Conservation (phyloP, 306 rosid genomes). For the Calophaca sinica region DNA sequence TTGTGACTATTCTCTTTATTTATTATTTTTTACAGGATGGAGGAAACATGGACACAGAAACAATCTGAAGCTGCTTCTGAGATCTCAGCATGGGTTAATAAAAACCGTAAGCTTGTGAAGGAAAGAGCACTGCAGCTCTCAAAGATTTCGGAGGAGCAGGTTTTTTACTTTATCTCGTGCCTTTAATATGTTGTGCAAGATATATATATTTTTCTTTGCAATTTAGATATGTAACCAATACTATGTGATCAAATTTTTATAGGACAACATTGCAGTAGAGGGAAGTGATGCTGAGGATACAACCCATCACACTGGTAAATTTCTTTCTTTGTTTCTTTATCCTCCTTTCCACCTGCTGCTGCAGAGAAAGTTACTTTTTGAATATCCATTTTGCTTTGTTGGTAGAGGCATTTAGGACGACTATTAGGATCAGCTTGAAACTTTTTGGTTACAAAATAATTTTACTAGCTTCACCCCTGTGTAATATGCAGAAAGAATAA, state of each 20-base stretch:
- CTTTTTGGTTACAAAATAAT: neutral
- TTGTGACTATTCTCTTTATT: neutral
- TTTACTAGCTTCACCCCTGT: neutral
- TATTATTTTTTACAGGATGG: slow-evolving; percentile 60
- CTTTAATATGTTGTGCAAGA: slow-evolving; percentile 14
- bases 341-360: neutral
- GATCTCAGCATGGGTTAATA: slow-evolving; percentile 79
- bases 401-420: too few species aligned
- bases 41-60: slow-evolving; percentile 71
- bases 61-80: slow-evolving; percentile 65
- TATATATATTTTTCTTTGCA: slow-evolving; percentile 11
- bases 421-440: too few species aligned
- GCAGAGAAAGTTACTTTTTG: neutral
- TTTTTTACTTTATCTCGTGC: slow-evolving; percentile 35
- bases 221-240: slow-evolving; percentile 26
- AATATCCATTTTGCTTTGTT: neutral
- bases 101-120: slow-evolving; percentile 76
- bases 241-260: slow-evolving; percentile 40
- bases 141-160: slow-evolving; percentile 88
- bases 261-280: slow-evolving; percentile 80
- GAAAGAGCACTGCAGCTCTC: slow-evolving; percentile 80
- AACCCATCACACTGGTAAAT: slow-evolving; percentile 56
- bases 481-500: neutral
- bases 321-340: slow-evolving; percentile 33
- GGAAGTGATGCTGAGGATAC: slow-evolving; percentile 81